A percentile compares a stretch with the other conserved stretches of the same genome.
Conservation (phyloP, 371 early-diverging fungal species). For the Apophysomyces ossiformis region DNA sequence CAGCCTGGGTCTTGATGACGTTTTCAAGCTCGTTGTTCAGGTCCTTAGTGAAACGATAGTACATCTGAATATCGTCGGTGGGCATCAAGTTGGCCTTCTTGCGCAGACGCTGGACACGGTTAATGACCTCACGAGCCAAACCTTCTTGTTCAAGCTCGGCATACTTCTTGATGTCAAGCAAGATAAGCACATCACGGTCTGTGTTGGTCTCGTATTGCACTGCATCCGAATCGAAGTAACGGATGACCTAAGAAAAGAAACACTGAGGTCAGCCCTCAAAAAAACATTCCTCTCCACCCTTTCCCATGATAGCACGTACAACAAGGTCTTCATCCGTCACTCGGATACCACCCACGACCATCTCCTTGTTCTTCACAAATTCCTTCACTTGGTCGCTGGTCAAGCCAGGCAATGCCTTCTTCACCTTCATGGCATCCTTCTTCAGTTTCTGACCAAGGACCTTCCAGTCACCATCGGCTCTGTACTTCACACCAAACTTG, state of each 20-base stretch:
- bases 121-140: conserved; percentile 96
- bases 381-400: conserved; percentile 82
- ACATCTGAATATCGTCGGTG: conserved; percentile 87
- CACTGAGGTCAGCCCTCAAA: not conserved
- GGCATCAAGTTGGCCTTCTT: conserved; percentile 90
- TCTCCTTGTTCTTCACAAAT: conserved; percentile 69
- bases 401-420: conserved; percentile 84
- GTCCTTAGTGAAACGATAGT: conserved; percentile 78
- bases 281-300: no score
- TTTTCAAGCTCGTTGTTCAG: conserved; percentile 64
- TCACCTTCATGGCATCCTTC: conserved; percentile 88
- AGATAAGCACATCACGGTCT: conserved; percentile 87
- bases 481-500: conserved; percentile 92
- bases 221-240: conserved; percentile 75
- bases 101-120: conserved; percentile 97
- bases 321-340: conserved; percentile 85
- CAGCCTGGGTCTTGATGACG: conserved; percentile 75
- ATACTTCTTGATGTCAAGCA: conserved; percentile 88
- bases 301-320: conserved; percentile 26
- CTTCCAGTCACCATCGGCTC: conserved; percentile 89
- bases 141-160: conserved; percentile 91
- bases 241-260: conserved; percentile 52
- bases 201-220: conserved; percentile 75
- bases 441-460: conserved; percentile 88
- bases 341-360: conserved; percentile 83